A percentile compares a stretch with the other conserved stretches of the same genome.
Evolutionary conservation across 1,139 yeast genomes (phyloP).

Genomic region (Blastobotrys illinoisensis): DNA sequence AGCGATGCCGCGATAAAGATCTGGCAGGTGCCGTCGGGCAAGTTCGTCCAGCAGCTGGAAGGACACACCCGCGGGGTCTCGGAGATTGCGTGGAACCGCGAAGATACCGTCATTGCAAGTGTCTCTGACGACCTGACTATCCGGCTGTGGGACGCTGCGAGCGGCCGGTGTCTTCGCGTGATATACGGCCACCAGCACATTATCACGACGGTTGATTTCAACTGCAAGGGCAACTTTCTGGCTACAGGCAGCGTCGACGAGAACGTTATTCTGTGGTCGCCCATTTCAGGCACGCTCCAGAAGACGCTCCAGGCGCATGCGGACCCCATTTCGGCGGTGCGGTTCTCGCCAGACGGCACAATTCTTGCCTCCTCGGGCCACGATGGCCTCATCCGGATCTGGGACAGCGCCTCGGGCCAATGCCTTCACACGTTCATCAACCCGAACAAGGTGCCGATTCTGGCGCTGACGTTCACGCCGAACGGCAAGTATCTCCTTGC

Average conservation of each 20-base stretch:
- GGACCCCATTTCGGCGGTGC: slow-evolving; percentile 77
- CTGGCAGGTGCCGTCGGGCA: slow-evolving; percentile 36
- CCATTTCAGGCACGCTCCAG: slow-evolving; percentile 60
- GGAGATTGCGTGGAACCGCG: slow-evolving; percentile 70
- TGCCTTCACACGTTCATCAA: slow-evolving; percentile 85
- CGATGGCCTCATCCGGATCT: slow-evolving; percentile 82
- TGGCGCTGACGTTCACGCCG: slow-evolving; percentile 68
- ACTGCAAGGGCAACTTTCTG: slow-evolving; percentile 67
- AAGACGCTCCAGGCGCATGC: slow-evolving; percentile 89
- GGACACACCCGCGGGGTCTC: slow-evolving; percentile 72
- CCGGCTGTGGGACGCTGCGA: slow-evolving; percentile 60
- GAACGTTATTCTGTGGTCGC: slow-evolving; percentile 87
- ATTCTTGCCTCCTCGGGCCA: slow-evolving; percentile 82
- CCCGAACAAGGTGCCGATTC: slow-evolving; percentile 48
- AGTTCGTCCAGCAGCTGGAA: slow-evolving; percentile 37
- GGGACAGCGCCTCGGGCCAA: slow-evolving; percentile 86
- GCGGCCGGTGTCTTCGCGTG: slow-evolving; percentile 36
- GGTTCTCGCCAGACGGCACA: slow-evolving; percentile 73
- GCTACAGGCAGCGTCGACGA: slow-evolving; percentile 89
- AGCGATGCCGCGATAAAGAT: slow-evolving; percentile 42
- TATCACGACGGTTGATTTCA: slow-evolving; percentile 68
- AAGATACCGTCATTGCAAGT: slow-evolving; percentile 68
- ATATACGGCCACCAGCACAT: slow-evolving; percentile 82
- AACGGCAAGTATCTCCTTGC: slow-evolving; percentile 78
- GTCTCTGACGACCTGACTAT: slow-evolving; percentile 84